Base-by-base conservation (phyloP, 768 basidiomycete genomes). In the Mycena latifolia region DNA sequence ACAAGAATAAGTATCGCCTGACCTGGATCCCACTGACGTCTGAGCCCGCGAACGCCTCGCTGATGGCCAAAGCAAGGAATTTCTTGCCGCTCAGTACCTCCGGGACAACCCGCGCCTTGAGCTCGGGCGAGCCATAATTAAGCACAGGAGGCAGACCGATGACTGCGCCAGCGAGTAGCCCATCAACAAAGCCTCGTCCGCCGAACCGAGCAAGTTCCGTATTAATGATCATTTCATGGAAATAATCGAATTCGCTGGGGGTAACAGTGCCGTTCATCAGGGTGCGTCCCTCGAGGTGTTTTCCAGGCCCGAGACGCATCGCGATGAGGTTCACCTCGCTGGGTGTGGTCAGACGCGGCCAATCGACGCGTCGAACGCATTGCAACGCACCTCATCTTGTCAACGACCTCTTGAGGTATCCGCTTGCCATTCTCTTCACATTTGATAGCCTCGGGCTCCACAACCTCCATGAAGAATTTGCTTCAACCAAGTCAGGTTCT, bases 21-120 rank as follows among this genome's bases (percentile, higher is more conserved):
- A 63, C 68, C 67, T 88, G 95, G 37, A 96, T 72, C 3, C 96
- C 95, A 54, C 87, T 78, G 3, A 95, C 94, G 70, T 95, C 93
- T 70, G 92, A 93, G 20, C 93, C 93, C 3, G 95, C 96, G 70
- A 96, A 97, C 0, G 96, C 94, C 79, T 99, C 97, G 50, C 90
- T 92, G 73, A 99, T 94, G 11, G 97, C 97, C 35, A 99, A 82
- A 10, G 90, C 92, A 68, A 98, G 91, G 71, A 88, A 94, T 77
- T 95, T 94, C 77, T 90, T 92, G 11, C 92, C 94, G 3, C 84
- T 79, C 17, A 93, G 81, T 12, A 94, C 86, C 35, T 92, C 91
- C 1, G 92, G 87, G 18, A 96, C 84, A 55, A 96, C 85, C 71
- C 86, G 83, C 10, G 84, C 81, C 73, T 89, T 85, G 11, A 97